A percentile compares a stretch with the other conserved stretches of the same genome.
Conservation (phyloP, 805 yeast species). For the Wickerhamiella kurtzmanii region DNA sequence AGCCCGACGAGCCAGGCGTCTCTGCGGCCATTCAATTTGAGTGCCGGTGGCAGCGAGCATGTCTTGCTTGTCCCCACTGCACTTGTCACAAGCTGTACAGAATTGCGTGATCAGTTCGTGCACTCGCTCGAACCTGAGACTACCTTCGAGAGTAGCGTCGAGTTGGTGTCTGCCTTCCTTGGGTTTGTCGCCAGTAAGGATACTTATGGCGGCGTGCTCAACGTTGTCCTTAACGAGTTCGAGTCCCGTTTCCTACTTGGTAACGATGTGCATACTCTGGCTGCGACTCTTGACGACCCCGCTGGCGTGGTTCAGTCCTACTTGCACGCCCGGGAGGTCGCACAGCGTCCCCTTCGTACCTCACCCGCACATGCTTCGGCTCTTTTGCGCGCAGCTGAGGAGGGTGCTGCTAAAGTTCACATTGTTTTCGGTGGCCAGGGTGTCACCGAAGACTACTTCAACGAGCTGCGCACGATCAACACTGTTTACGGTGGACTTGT, state of each 20-base stretch:
- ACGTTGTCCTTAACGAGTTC: conserved; percentile 64
- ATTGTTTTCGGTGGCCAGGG: conserved; percentile 99
- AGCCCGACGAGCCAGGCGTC: conserved; percentile 36
- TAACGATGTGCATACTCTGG: conserved; percentile 78
- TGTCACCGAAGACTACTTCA: conserved; percentile 93
- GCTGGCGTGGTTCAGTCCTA: conserved; percentile 68
- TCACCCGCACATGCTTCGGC: conserved; percentile 31
- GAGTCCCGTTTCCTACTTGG: conserved; percentile 65
- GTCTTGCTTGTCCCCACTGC: conserved; percentile 76
- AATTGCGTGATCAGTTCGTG: conserved; percentile 72
- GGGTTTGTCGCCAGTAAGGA: conserved; percentile 35
- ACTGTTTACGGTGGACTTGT: conserved; percentile 63
- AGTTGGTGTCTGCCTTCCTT: conserved; percentile 67
- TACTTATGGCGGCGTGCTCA: conserved; percentile 45
- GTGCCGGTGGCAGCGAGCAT: conserved; percentile 81
- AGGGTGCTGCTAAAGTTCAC: conserved; percentile 45
- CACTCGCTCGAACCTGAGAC: conserved; percentile 9
- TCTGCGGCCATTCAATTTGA: conserved; percentile 66
- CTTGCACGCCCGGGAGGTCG: conserved; percentile 43
- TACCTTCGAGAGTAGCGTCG: conserved; percentile 43
- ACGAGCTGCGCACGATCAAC: conserved; percentile 81
- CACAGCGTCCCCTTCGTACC: conserved; percentile 26
- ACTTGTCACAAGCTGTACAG: conserved; percentile 66
- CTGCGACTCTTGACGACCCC: conserved; percentile 61
- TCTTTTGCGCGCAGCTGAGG: conserved; percentile 49